phyloP scores from a whole-genome alignment of 2,329 filamentous ascomycete genomes.

The Tolypocladium nubicola region DNA sequence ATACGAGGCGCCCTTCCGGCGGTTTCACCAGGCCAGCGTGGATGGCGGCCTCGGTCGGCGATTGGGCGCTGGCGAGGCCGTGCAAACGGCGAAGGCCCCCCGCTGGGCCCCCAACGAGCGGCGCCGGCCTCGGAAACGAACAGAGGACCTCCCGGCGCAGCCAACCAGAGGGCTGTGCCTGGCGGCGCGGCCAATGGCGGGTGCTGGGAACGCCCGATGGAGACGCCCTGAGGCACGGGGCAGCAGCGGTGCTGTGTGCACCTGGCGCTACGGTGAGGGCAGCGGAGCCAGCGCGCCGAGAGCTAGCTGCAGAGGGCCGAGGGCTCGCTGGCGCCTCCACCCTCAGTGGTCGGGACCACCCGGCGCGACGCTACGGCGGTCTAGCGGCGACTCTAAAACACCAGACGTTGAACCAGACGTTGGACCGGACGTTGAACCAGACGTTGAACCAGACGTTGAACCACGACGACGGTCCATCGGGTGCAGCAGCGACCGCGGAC shows the following conservation, averaged over 20 bases:
- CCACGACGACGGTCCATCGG: not conserved
- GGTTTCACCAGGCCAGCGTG: not conserved
- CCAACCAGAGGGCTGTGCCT: slow-evolving; percentile 10
- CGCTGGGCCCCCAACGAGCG: not conserved
- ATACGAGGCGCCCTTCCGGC: not conserved
- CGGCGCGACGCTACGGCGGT: not conserved
- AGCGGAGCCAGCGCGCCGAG: not conserved
- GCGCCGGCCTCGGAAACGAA: not conserved
- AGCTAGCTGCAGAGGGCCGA: not conserved
- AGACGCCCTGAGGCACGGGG: not conserved
- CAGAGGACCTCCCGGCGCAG: not conserved
- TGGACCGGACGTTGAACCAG: not conserved
- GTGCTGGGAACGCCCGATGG: not conserved
- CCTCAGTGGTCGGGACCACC: not conserved
- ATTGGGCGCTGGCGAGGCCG: not conserved
- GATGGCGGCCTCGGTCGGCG: not conserved
- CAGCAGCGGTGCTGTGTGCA: not conserved
- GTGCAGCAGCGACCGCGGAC: not conserved
- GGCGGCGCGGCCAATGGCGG: slow-evolving; percentile 5
- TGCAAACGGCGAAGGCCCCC: not conserved
- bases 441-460: not conserved
- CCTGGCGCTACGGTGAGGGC: not conserved
- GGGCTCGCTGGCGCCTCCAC: not conserved
- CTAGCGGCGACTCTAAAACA: not conserved
- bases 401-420: not conserved